Evolutionary conservation across 2,329 filamentous ascomycete species (phyloP).

Genomic region (Colletotrichum acutatum): DNA sequence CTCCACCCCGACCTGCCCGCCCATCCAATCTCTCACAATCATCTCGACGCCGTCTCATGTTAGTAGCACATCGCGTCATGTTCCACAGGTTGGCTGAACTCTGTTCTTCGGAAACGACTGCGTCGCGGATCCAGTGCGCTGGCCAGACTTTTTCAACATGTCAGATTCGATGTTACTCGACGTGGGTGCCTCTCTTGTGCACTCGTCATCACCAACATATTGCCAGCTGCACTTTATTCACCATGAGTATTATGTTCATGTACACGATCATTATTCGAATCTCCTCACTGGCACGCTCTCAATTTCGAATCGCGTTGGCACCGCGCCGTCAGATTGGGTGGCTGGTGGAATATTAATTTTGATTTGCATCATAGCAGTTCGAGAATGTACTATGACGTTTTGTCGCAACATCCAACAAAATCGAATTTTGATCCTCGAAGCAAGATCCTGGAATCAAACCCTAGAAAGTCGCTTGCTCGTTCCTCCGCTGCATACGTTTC

Average conservation of each 20-base stretch:
- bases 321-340: background rate
- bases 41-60: constrained; percentile 26
- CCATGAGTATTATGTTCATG: too few relatives aligned
- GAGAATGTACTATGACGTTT: background rate
- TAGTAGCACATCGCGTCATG: constrained; percentile 19
- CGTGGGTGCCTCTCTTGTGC: too few relatives aligned
- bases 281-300: background rate
- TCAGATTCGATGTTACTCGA: background rate
- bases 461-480: background rate
- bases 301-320: background rate
- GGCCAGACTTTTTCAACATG: background rate
- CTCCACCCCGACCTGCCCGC: background rate
- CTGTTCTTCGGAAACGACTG: background rate
- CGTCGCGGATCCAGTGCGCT: background rate
- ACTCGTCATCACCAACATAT: too few relatives aligned
- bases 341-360: background rate
- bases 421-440: background rate
- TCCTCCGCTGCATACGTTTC: background rate
- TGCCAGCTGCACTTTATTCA: too few relatives aligned
- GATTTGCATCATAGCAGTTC: too few relatives aligned
- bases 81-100: constrained; percentile 16
- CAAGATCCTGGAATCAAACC: background rate
- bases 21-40: constrained; percentile 17
- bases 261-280: background rate
- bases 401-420: background rate